A percentile compares a stretch with the other conserved stretches of the same genome.
phyloP scores from a whole-genome alignment of 305 asterid genomes.

The Solanum hybrid region DNA sequence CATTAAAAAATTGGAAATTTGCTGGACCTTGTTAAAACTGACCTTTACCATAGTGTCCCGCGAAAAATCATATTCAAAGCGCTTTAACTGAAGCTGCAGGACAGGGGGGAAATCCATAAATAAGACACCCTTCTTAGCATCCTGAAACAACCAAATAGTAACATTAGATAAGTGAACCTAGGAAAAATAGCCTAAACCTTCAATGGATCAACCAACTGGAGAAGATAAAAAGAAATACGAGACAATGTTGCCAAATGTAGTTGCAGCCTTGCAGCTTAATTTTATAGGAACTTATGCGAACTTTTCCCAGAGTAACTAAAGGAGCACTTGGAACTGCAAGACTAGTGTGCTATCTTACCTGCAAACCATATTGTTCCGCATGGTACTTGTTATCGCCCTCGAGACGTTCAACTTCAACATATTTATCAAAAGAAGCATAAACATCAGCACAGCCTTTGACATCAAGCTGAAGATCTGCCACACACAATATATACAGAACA shows the following conservation, averaged over 20 bases:
- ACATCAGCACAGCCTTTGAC: slow-evolving; percentile 57
- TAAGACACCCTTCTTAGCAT: slow-evolving; percentile 55
- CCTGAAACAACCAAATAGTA: slow-evolving; percentile 32
- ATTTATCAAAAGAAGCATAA: slow-evolving; percentile 51
- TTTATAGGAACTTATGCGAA: not conserved
- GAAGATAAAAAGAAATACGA: not conserved
- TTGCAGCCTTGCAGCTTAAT: not conserved
- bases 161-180: not conserved
- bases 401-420: slow-evolving; percentile 46
- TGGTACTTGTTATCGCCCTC: slow-evolving; percentile 52
- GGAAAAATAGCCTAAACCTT: not conserved
- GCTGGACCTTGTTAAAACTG: slow-evolving; percentile 6
- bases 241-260: not conserved
- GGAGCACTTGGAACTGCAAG: not conserved
- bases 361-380: slow-evolving; percentile 51
- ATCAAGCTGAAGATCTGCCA: slow-evolving; percentile 62
- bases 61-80: slow-evolving; percentile 51
- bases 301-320: not conserved
- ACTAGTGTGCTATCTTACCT: slow-evolving; percentile 26
- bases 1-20: not conserved
- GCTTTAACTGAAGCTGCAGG: slow-evolving; percentile 57
- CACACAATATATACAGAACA: slow-evolving; percentile 11
- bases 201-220: not conserved
- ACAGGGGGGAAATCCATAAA: slow-evolving; percentile 54
- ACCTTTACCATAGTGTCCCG: slow-evolving; percentile 57